These are phyloP conservation scores for Saturnispora quitensis DNA, from an alignment of 805 yeast genomes.

Conservation along the genomic window DNA sequence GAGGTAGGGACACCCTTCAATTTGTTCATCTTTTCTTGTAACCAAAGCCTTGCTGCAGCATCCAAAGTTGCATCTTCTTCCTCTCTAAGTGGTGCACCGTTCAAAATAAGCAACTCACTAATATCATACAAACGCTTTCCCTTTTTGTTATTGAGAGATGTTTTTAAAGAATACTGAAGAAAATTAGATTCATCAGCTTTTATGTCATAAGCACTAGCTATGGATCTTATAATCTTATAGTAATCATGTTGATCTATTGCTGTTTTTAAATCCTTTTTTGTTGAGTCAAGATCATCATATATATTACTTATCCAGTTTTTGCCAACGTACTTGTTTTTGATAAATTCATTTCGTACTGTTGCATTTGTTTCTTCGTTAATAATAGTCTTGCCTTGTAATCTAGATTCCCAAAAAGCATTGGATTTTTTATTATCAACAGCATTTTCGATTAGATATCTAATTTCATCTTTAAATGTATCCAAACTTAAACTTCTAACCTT, in stretches of 20 bases:
- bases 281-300: conserved; percentile 18
- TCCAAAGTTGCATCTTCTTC: conserved; percentile 3
- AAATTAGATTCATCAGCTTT: conserved; percentile 31
- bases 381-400: conserved; percentile 14
- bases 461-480: conserved; percentile 59
- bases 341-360: conserved; percentile 46
- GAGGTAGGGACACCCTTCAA: conserved; percentile 15
- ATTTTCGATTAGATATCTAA: conserved; percentile 41
- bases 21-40: conserved; percentile 37
- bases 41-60: conserved; percentile 41
- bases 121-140: conserved; percentile 32
- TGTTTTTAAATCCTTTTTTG: conserved; percentile 16
- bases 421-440: conserved; percentile 42
- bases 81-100: conserved; percentile 43
- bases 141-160: conserved; percentile 18
- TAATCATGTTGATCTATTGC: conserved; percentile 1
- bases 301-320: conserved; percentile 34
- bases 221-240: conserved; percentile 32
- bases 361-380: conserved; percentile 31
- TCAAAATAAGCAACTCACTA: conserved; percentile 48
- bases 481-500: conserved; percentile 71
- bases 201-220: conserved; percentile 41
- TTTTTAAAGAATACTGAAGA: conserved; percentile 45
- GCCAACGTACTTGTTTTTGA: conserved; percentile 54
- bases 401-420: conserved; percentile 55